These are phyloP conservation scores for Xerocomus potaroensis DNA, from an alignment of 768 basidiomycete species.

Conservation along the genomic window DNA sequence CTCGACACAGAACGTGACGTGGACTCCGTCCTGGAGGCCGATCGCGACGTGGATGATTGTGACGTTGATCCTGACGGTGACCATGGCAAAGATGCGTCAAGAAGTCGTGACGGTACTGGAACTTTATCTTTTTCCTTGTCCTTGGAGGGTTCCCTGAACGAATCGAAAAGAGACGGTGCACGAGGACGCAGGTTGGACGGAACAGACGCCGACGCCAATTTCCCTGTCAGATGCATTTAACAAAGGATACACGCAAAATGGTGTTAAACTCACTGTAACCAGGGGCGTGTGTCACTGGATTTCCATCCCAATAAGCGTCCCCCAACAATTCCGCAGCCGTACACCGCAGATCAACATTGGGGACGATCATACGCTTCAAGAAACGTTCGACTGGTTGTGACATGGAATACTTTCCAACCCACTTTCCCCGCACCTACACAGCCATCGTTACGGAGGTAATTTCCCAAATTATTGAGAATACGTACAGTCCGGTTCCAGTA, in stretches of 20 bases:
- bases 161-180: slow-evolving; percentile 17
- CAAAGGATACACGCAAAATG: not conserved
- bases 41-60: slow-evolving; percentile 13
- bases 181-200: slow-evolving; percentile 11
- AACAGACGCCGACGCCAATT: slow-evolving; percentile 27
- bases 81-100: slow-evolving; percentile 36
- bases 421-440: slow-evolving; percentile 66
- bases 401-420: slow-evolving; percentile 71
- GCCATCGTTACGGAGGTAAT: not conserved
- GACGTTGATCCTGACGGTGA: slow-evolving; percentile 18
- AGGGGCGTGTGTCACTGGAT: slow-evolving; percentile 24
- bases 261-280: slow-evolving; percentile 42
- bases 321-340: slow-evolving; percentile 61
- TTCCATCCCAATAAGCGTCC: slow-evolving; percentile 61
- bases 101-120: slow-evolving; percentile 23
- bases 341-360: slow-evolving; percentile 78
- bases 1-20: slow-evolving; percentile 20
- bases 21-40: slow-evolving; percentile 12
- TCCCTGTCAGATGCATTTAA: slow-evolving; percentile 25
- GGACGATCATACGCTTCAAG: slow-evolving; percentile 71
- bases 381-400: slow-evolving; percentile 60
- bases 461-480: not conserved
- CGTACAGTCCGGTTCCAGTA: slow-evolving; percentile 84
- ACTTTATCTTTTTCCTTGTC: slow-evolving; percentile 31
- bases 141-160: slow-evolving; percentile 16